Evolutionary conservation across 2,329 filamentous ascomycete genomes (phyloP).

Genomic region (Podosphaera xanthii): DNA sequence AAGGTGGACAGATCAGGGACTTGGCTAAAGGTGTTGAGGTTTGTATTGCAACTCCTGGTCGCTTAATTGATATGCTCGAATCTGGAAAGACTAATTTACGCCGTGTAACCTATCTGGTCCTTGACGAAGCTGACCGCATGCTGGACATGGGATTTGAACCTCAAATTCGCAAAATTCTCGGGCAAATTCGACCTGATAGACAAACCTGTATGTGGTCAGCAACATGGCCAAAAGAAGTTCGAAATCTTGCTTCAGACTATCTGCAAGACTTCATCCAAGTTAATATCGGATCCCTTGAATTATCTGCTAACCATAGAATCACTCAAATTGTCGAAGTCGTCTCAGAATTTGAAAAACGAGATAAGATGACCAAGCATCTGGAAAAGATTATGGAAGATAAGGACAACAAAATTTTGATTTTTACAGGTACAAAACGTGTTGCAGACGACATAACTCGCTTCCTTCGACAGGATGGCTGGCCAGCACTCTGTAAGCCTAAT

Average conservation of each 20-base stretch:
- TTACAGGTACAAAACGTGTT: constrained; percentile 82
- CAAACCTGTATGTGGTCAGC: constrained; percentile 99
- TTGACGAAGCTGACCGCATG: constrained; percentile 98
- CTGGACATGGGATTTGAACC: constrained; percentile 99
- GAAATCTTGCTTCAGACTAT: constrained; percentile 75
- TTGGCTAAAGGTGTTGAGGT: constrained; percentile 90
- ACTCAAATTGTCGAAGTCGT: constrained; percentile 95
- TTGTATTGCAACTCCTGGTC: constrained; percentile 91
- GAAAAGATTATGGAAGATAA: constrained; percentile 97
- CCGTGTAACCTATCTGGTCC: constrained; percentile 90
- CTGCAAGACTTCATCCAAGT: constrained; percentile 94
- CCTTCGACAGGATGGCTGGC: constrained; percentile 94
- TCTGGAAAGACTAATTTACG: constrained; percentile 95
- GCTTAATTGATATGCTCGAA: constrained; percentile 96
- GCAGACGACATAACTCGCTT: constrained; percentile 95
- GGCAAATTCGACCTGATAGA: constrained; percentile 91
- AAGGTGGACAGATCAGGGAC: constrained; percentile 90
- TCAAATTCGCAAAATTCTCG: constrained; percentile 95
- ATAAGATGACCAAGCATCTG: constrained; percentile 89
- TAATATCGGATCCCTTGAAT: constrained; percentile 90
- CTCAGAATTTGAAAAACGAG: constrained; percentile 90
- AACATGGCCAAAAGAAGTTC: constrained; percentile 97
- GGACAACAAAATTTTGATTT: constrained; percentile 85
- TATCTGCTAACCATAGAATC: constrained; percentile 93
- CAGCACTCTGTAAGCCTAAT: constrained; percentile 60